Evolutionary conservation across 768 basidiomycete species (phyloP).

Genomic region (Aureoboletus auriporus): DNA sequence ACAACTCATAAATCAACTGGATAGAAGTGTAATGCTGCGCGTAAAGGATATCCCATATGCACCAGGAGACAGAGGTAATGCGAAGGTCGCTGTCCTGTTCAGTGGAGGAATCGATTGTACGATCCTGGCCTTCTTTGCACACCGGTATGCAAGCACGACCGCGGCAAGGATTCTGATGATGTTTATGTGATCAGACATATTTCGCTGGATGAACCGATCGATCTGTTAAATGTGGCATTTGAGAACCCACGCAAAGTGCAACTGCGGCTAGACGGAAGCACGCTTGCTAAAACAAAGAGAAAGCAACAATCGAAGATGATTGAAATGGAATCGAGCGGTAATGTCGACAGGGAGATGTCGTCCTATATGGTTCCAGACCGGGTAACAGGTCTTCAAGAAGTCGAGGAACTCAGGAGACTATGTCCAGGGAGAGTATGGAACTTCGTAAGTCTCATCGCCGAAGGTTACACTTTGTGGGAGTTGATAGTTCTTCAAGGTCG

Average conservation of each 20-base stretch:
- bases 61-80: slow-evolving; percentile 35
- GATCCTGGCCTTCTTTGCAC: slow-evolving; percentile 73
- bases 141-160: slow-evolving; percentile 45
- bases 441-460: slow-evolving; percentile 53
- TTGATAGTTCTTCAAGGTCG: slow-evolving; percentile 49
- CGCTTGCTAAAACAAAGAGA: slow-evolving; percentile 42
- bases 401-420: slow-evolving; percentile 72
- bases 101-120: slow-evolving; percentile 97
- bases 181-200: slow-evolving; percentile 50
- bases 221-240: slow-evolving; percentile 90
- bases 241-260: slow-evolving; percentile 86
- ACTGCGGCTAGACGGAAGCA: slow-evolving; percentile 43
- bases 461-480: not conserved
- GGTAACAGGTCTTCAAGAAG: slow-evolving; percentile 69
- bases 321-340: not conserved
- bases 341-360: slow-evolving; percentile 11
- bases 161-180: not conserved
- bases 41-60: slow-evolving; percentile 64
- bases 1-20: slow-evolving; percentile 50
- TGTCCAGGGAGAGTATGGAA: slow-evolving; percentile 86
- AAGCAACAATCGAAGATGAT: slow-evolving; percentile 22
- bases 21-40: slow-evolving; percentile 62
- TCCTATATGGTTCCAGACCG: slow-evolving; percentile 88
- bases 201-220: slow-evolving; percentile 76
- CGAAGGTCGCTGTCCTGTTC: slow-evolving; percentile 82